Percentiles rank a stretch among this genome's conserved stretches.
These are phyloP conservation scores for Perilla frutescens DNA, from an alignment of 257 asterid genomes.

Conservation along the genomic window DNA sequence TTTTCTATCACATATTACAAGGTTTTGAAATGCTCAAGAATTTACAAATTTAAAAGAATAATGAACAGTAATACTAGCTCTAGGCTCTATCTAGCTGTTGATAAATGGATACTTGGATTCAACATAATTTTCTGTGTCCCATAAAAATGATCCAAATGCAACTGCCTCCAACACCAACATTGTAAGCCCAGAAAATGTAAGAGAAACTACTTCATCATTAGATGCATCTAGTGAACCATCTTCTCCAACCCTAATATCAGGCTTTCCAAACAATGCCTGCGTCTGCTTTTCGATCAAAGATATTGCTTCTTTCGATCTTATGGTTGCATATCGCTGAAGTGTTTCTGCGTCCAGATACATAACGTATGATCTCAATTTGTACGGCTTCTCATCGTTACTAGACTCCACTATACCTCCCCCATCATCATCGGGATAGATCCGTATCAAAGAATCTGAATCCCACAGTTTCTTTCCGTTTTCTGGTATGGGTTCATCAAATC, in stretches of 20 bases:
- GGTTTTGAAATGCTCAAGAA: not conserved
- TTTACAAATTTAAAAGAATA: not conserved
- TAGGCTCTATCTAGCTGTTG: slow-evolving; percentile 45
- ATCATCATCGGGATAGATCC: slow-evolving; percentile 72
- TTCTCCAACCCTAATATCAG: slow-evolving; percentile 66
- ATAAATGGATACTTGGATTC: slow-evolving; percentile 74
- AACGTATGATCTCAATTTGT: slow-evolving; percentile 77
- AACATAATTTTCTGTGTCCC: slow-evolving; percentile 82
- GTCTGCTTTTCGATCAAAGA: slow-evolving; percentile 90
- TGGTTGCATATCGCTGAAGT: slow-evolving; percentile 83
- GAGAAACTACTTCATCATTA: slow-evolving; percentile 66
- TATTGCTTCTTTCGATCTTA: slow-evolving; percentile 84
- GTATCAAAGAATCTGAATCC: slow-evolving; percentile 84
- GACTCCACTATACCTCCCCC: slow-evolving; percentile 55
- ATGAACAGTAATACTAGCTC: too few species aligned
- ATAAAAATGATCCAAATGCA: slow-evolving; percentile 84
- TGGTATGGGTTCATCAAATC: slow-evolving; percentile 50
- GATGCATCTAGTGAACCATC: slow-evolving; percentile 75
- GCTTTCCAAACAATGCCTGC: slow-evolving; percentile 87
- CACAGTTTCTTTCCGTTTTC: slow-evolving; percentile 59
- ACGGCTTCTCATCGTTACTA: slow-evolving; percentile 51
- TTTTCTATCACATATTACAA: slow-evolving; percentile 20
- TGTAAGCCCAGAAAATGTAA: slow-evolving; percentile 76
- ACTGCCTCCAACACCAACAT: slow-evolving; percentile 89
- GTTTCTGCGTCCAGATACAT: slow-evolving; percentile 94